Percentiles rank a stretch among this genome's conserved stretches.
Conservation (phyloP, 805 yeast genomes). For the Yamadazyma laniorum region DNA sequence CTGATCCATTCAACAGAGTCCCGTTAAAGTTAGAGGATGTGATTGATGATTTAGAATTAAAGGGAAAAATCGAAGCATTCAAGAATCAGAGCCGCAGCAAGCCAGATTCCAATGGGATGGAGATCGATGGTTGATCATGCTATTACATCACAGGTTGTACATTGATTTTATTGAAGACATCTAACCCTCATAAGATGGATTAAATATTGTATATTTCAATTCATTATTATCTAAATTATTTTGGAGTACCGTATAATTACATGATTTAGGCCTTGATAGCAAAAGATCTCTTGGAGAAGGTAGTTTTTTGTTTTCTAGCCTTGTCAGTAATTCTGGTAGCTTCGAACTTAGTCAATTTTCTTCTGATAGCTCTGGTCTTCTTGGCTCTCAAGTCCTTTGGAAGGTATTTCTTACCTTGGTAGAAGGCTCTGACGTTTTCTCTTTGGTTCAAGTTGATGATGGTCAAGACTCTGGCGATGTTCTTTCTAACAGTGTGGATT, state of each 20-base stretch:
- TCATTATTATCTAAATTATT: slow-evolving; percentile 10
- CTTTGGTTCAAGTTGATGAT: slow-evolving; percentile 96
- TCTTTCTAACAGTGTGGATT: slow-evolving; percentile 96
- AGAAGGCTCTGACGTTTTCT: slow-evolving; percentile 89
- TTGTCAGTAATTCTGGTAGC: slow-evolving; percentile 77
- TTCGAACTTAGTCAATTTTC: slow-evolving; percentile 88
- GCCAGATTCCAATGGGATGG: slow-evolving; percentile 5
- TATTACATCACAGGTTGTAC: not conserved
- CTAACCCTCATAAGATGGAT: slow-evolving; percentile 2
- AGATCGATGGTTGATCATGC: slow-evolving; percentile 3
- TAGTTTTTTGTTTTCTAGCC: slow-evolving; percentile 87
- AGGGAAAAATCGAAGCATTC: slow-evolving; percentile 49
- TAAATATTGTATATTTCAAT: slow-evolving; percentile 9
- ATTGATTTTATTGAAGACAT: not conserved
- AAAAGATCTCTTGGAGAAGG: slow-evolving; percentile 98
- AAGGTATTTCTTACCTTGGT: slow-evolving; percentile 90
- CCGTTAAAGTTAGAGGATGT: slow-evolving; percentile 91
- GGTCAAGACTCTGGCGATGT: slow-evolving; percentile 97
- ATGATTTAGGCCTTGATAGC: slow-evolving; percentile 91
- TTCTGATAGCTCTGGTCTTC: slow-evolving; percentile 99
- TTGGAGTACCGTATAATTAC: slow-evolving; percentile 9
- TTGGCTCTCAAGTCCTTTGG: slow-evolving; percentile 99
- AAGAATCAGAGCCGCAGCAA: slow-evolving; percentile 22
- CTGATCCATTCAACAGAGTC: slow-evolving; percentile 95
- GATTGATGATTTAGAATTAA: slow-evolving; percentile 70